These are phyloP conservation scores for Colletotrichum horii DNA, from an alignment of 2,329 filamentous ascomycete genomes.

Conservation along the genomic window DNA sequence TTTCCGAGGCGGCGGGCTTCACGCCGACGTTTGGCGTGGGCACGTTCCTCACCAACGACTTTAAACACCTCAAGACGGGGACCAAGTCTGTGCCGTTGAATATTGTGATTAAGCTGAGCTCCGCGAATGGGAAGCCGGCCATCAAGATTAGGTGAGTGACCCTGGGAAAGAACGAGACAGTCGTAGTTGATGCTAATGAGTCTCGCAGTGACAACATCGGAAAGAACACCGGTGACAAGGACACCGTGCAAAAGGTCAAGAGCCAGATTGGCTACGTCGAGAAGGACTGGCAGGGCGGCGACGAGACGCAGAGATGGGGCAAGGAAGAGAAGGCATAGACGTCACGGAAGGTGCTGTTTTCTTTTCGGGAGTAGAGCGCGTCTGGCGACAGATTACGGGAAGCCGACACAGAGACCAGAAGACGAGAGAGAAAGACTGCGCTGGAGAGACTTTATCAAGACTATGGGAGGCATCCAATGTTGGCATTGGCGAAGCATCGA, in stretches of 20 bases:
- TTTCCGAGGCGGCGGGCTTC: conserved; percentile 82
- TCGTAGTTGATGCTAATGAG: not conserved
- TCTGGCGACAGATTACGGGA: conserved; percentile 3
- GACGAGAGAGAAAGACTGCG: not conserved
- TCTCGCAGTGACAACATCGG: conserved; percentile 73
- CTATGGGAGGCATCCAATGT: not conserved
- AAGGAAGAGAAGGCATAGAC: conserved; percentile 42
- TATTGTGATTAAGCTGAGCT: conserved; percentile 96
- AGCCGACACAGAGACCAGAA: not conserved
- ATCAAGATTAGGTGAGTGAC: conserved; percentile 77
- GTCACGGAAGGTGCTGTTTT: not conserved
- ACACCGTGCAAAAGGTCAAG: conserved; percentile 84
- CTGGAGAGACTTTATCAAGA: not conserved
- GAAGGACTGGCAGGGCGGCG: conserved; percentile 80
- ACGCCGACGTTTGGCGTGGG: conserved; percentile 91
- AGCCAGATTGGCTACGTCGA: conserved; percentile 84
- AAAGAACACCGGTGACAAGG: conserved; percentile 91
- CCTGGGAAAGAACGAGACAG: not conserved
- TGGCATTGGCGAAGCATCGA: not conserved
- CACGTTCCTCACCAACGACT: conserved; percentile 96
- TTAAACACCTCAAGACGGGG: conserved; percentile 71
- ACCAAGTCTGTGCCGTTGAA: conserved; percentile 91
- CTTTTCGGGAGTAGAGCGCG: not conserved
- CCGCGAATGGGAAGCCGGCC: conserved; percentile 78
- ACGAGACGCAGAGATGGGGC: conserved; percentile 86